Evolutionary conservation across 768 basidiomycete genomes (phyloP).

Genomic region (Coprinellus micaceus): DNA sequence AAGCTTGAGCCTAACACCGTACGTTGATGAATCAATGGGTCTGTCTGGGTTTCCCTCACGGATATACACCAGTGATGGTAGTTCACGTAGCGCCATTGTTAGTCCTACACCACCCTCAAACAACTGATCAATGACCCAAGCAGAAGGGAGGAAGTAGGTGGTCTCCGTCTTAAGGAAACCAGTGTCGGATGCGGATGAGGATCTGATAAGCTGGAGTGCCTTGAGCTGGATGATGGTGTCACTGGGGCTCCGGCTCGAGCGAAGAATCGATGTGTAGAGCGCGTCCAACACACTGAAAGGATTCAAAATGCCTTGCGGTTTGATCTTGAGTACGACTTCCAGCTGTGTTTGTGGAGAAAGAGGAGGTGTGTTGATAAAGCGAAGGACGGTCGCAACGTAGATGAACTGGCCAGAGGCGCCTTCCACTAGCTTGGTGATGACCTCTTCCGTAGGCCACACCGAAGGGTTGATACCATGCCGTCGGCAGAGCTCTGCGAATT

Average conservation of each 20-base stretch:
- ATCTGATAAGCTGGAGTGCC: not conserved
- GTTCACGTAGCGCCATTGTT: too few species aligned
- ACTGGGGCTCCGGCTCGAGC: not conserved
- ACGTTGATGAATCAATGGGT: too few species aligned
- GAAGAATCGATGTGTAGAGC: not conserved
- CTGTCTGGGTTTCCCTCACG: too few species aligned
- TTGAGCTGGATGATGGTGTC: not conserved
- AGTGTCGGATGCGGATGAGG: not conserved
- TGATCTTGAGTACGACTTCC: not conserved
- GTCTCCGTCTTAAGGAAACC: too few species aligned
- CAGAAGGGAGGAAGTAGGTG: too few species aligned
- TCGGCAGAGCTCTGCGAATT: not conserved
- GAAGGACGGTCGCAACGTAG: conserved; percentile 2
- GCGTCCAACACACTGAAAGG: not conserved
- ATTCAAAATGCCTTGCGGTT: not conserved
- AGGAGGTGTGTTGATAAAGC: not conserved
- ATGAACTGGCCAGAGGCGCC: conserved; percentile 4
- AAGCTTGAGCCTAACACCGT: not conserved
- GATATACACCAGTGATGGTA: too few species aligned
- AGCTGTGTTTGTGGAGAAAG: not conserved
- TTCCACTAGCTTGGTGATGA: not conserved
- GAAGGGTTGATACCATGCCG: not conserved
- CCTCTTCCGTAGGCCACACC: not conserved
- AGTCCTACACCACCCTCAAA: too few species aligned
- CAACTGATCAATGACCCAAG: too few species aligned